Evolutionary conservation across 2,329 filamentous ascomycete genomes (phyloP), one percentile per base, ranked within the genome.

Genomic region (Westerdykella aurantiaca): DNA sequence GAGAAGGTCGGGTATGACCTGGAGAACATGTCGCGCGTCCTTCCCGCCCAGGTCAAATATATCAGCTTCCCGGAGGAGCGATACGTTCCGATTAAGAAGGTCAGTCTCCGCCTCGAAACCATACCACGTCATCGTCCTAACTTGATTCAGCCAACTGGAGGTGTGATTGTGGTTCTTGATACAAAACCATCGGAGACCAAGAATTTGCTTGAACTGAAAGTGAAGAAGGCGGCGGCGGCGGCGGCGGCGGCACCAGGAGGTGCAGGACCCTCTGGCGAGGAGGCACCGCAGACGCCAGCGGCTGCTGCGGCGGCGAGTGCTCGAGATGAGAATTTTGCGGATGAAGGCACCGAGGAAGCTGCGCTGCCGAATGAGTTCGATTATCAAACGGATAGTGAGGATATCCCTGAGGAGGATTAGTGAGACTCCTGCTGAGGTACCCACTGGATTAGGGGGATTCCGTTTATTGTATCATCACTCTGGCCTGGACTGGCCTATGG

Each of bases 1-100:
- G 93, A 98, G 73, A 97, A 95, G 79, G 80, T 95, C 46, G 93
- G 93, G 55, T 96, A 93, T 66, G 89, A 96, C 52, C 79, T 98
- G 49, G 87, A 93, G 64, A 98, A 98, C 75, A 94, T 98, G 88
- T 94, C 86, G 43, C 81, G 93, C 57, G 89, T 98, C 31, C 80
- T 98, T 38, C 93, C 90, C 1, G 81, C 82, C 38, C 93, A 98
- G 72, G 80, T 97, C 61, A 95, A 95, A 74, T 96, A 91, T 68
- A 88, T 98, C 62, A 95, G 82, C 68, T 95, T 98, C 76, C 82
- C 88, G 39, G 80, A 87, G 51, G 86, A 87, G 37, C 83, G 94
- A 56, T 98, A 96, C 71, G 88, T 86, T 76, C 91, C 93, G 31
- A 90, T 97, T 51, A 88, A 87, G 73, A 83, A 95, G 81, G 88